These are phyloP conservation scores for Debaryomycetaceae sp. DNA, from an alignment of 1,139 yeast genomes.

Conservation along the genomic window DNA sequence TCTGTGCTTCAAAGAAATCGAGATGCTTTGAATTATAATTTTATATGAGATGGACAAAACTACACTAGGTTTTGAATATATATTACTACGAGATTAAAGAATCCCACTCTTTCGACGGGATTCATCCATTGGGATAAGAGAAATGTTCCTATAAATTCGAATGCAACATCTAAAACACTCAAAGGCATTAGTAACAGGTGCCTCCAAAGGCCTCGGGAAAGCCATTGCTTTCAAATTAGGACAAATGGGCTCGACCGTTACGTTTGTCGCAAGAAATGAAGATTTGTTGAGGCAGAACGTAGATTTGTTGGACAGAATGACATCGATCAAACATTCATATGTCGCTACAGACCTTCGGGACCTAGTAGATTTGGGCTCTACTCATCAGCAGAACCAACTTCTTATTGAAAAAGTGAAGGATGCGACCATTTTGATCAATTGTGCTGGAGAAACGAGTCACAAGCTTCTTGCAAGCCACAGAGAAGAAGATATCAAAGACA, in stretches of 20 bases:
- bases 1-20: not conserved
- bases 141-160: no score
- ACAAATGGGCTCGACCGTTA: conserved; percentile 55
- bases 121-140: no score
- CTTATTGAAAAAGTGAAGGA: conserved; percentile 17
- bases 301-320: conserved; percentile 26
- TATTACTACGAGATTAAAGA: not conserved
- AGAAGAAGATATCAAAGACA: conserved; percentile 36
- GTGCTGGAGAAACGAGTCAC: conserved; percentile 78
- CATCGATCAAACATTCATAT: conserved; percentile 44
- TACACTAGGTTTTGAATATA: not conserved
- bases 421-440: conserved; percentile 58
- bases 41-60: not conserved
- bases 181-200: conserved; percentile 76
- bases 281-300: conserved; percentile 31
- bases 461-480: conserved; percentile 49
- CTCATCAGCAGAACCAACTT: not conserved
- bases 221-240: conserved; percentile 62
- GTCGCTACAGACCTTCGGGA: conserved; percentile 49
- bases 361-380: conserved; percentile 4
- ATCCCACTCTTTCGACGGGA: no score
- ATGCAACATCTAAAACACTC: not conserved
- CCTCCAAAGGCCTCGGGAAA: conserved; percentile 78
- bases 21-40: not conserved
- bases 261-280: conserved; percentile 57